Conservation (phyloP, 2,329 filamentous ascomycete species). For the Cercospora citrullina region DNA sequence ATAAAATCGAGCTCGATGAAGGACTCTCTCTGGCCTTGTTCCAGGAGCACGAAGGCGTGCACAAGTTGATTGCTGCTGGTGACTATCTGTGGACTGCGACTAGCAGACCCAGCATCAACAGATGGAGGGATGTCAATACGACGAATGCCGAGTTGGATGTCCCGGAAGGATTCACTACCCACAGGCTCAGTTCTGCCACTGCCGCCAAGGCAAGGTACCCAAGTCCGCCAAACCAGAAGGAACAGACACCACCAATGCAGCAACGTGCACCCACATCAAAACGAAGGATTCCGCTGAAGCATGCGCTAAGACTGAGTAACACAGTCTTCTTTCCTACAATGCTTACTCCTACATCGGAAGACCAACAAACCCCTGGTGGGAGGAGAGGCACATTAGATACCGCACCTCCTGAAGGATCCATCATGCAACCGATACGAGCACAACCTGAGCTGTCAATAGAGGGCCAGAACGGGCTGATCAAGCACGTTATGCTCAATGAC, state of each 20-base stretch:
- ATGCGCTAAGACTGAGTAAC: constrained; percentile 79
- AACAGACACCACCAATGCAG: not conserved
- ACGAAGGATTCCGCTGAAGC: constrained; percentile 72
- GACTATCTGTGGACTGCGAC: constrained; percentile 89
- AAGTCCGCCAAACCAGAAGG: constrained; percentile 35
- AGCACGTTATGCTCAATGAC: constrained; percentile 89
- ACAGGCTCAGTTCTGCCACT: constrained; percentile 57
- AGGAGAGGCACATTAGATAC: constrained; percentile 59
- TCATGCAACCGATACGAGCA: constrained; percentile 42
- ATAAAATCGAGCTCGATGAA: constrained; percentile 75
- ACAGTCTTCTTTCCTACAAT: constrained; percentile 70
- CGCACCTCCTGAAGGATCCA: constrained; percentile 30
- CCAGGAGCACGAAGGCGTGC: constrained; percentile 84
- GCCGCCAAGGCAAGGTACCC: constrained; percentile 43
- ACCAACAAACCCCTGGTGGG: constrained; percentile 36
- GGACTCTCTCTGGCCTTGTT: constrained; percentile 87
- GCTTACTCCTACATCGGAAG: constrained; percentile 43
- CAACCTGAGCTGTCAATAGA: constrained; percentile 66
- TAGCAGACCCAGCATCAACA: constrained; percentile 85
- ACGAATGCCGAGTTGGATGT: constrained; percentile 65
- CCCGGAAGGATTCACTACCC: constrained; percentile 49
- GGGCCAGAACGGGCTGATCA: constrained; percentile 91
- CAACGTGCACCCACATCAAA: constrained; percentile 36
- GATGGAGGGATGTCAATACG: constrained; percentile 86
- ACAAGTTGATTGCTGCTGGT: constrained; percentile 62